Conservation (phyloP, 192 early-diverging fungal genomes). For the Backusella liffmaniae region DNA sequence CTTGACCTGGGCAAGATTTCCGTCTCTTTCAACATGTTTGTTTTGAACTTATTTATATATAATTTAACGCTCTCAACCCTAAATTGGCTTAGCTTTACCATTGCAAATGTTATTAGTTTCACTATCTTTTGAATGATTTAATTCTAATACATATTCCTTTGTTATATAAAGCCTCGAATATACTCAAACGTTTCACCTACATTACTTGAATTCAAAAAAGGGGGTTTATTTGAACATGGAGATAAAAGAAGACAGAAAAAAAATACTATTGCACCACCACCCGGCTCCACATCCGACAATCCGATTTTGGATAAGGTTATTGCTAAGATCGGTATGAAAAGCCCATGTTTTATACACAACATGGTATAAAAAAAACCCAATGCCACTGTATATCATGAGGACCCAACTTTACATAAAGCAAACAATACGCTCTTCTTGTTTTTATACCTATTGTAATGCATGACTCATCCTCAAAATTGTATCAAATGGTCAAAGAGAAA, state of each 20-base stretch:
- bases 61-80: neutral
- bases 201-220: neutral
- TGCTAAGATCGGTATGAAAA: neutral
- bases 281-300: neutral
- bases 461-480: too few relatives aligned
- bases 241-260: neutral
- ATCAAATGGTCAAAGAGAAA: neutral
- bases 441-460: neutral
- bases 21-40: neutral
- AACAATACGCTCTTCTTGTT: neutral
- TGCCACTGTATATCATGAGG: neutral
- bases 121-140: neutral
- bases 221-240: neutral
- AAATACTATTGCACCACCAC: neutral
- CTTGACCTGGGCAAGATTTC: neutral
- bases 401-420: neutral
- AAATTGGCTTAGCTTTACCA: neutral
- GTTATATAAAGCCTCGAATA: neutral
- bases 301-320: neutral
- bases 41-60: neutral
- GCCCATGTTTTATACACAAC: neutral
- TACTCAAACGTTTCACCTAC: neutral
- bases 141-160: neutral
- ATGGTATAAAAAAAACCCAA: neutral
- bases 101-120: neutral